Evolutionary conservation across 108 stramenopile species (phyloP), one percentile per base, ranked within the genome.

Genomic region (Thalassiosira profunda): DNA sequence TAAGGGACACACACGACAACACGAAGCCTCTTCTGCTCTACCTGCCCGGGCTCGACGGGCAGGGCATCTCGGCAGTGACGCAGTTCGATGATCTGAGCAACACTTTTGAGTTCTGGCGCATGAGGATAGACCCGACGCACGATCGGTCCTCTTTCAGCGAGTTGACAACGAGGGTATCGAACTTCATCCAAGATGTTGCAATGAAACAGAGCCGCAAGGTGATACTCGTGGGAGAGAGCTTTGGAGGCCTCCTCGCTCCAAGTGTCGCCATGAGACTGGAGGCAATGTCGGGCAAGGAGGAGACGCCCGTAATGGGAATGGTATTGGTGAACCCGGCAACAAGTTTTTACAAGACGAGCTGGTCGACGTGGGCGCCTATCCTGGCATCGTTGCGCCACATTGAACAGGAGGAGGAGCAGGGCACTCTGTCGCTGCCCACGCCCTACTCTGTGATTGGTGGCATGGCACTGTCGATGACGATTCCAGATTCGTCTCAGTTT

Each of bases 241-340:
- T 95, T 65, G 96, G 96, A 14, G 96, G 93, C 2, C 41, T 94
- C 3, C 40, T 97, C 33, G 88, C 96, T 25, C 64, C 86, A 23
- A 86, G 84, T 9, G 87, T 89, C 15, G 87, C 89, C 0, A 67
- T 94, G 57, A 64, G 74, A 45, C 36, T 90, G 45, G 73, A 80
- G 31, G 2, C 9, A 11, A 34, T 41, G 18, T 37, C 76, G 3
- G 61, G 46, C 37, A 80, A 48, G 20, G 60, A 55, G 33, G 47
- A 9, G 2, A 45, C 86, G 3, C n/a, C n/a, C n/a, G n/a, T n/a
- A n/a, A n/a, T n/a, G n/a, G 92, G 92, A 21, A 42, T 94, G 52
- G 92, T 89, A 30, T 61, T 97, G 37, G 81, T 97, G 8, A 97
- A 97, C 58, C 96, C 96, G 38, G 96, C 96, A 20, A 97, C 96